Evolutionary conservation across 2,329 filamentous ascomycete species (phyloP), one percentile per base, ranked within the genome.

Genomic region (Ramularia collo-cygni): DNA sequence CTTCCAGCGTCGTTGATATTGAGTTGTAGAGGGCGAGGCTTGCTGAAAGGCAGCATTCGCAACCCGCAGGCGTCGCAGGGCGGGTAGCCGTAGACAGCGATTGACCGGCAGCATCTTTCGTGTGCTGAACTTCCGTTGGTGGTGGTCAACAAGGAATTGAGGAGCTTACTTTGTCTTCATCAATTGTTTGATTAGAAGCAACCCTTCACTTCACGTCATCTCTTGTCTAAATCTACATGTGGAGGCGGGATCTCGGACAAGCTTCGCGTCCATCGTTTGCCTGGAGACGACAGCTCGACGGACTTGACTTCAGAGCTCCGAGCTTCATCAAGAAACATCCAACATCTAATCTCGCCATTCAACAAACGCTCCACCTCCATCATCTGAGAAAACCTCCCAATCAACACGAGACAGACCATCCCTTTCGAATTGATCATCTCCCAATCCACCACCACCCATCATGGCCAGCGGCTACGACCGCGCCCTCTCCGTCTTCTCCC

Each of bases 391-490:
- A 17, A 28, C 24, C 21, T 24, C 27, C 15, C 17, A 27, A 30
- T 34, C 40, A 42, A 19, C 40, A 29, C 18, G 21, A 24, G 12
- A 29, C 9, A 7, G 15, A 21, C 15, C n/a, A 17, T 3, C 4
- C 9, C 31, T 21, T 28, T 29, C 24, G 31, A 21, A 36, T 37
- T 16, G 39, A 37, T 34, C 30, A 17, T 30, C 36, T 30, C 28
- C n/a, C 17, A 10, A 40, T 28, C 30, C 24, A 13, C 27, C 32
- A 35, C 17, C 32, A 7, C 24, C 37, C 56, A 66, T 33, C 48
- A 85, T 93, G 86, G 84, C 88, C 67, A 95, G 89, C 59, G 90
- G 90, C 70, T 98, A 98, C 73, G 92, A 98, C 74, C 85, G 92
- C 84, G 92, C 90, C 70, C 82, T 96, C 67, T 96, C 90, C 71